Percentiles rank a stretch among this genome's conserved stretches.
Conservation (phyloP, 2,329 filamentous ascomycete genomes). For the Ceratocystis destructans region DNA sequence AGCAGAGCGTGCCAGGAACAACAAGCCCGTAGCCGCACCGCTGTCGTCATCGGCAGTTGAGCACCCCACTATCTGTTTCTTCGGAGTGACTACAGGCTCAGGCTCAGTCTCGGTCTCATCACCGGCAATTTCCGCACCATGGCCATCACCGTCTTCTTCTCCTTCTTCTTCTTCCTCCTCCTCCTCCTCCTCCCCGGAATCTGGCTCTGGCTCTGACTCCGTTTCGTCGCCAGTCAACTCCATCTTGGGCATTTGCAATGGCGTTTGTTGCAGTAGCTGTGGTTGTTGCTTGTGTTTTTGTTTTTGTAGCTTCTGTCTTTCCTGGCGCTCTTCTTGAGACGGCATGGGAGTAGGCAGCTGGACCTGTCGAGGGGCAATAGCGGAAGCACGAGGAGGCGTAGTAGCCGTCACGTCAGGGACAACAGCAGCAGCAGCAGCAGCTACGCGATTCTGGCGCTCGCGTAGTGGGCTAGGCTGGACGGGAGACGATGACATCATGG, state of each 20-base stretch:
- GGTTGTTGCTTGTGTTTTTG: not conserved
- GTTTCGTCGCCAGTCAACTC: slow-evolving; percentile 16
- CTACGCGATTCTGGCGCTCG: slow-evolving; percentile 2
- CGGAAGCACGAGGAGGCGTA: not conserved
- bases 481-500: slow-evolving; percentile 13
- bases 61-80: slow-evolving; percentile 8
- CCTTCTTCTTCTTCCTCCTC: not conserved
- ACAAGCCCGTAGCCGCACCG: slow-evolving; percentile 29
- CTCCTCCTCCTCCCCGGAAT: not conserved
- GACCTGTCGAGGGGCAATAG: not conserved
- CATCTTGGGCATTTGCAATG: not conserved
- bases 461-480: slow-evolving; percentile 10
- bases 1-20: slow-evolving; percentile 20
- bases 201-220: slow-evolving; percentile 23
- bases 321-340: slow-evolving; percentile 4
- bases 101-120: not conserved
- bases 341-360: slow-evolving; percentile 10
- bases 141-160: not conserved
- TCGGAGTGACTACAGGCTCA: not conserved
- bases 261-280: not conserved
- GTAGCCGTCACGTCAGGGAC: not conserved
- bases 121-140: not conserved
- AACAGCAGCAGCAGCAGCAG: not conserved
- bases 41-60: slow-evolving; percentile 28
- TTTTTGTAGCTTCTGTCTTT: not conserved